Conservation (phyloP, 768 basidiomycete species). For the Mrakia hoshinonis region DNA sequence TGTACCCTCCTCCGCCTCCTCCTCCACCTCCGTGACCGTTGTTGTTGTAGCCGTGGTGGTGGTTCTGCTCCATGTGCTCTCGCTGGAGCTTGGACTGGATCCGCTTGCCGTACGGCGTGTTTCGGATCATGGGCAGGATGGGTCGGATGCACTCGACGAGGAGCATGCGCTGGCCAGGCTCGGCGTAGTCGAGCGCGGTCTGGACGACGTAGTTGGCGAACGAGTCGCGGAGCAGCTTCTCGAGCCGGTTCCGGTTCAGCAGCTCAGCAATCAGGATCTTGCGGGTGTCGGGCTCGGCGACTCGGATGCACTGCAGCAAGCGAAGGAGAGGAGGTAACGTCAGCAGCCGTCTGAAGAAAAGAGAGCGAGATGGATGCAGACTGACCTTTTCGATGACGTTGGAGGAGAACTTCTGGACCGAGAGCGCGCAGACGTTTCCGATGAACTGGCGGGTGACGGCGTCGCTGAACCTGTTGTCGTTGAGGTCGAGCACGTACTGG, state of each 20-base stretch:
- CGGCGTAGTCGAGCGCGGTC: slow-evolving; percentile 95
- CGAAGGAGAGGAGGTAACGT: background rate
- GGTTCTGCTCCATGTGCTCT: slow-evolving; percentile 61
- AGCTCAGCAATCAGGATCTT: slow-evolving; percentile 93
- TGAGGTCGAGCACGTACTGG: slow-evolving; percentile 96
- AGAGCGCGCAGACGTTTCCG: slow-evolving; percentile 93
- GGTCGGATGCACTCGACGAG: slow-evolving; percentile 96
- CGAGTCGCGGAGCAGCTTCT: slow-evolving; percentile 91
- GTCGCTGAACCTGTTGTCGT: slow-evolving; percentile 97
- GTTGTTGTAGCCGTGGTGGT: slow-evolving; percentile 31
- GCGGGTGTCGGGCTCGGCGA: slow-evolving; percentile 88
- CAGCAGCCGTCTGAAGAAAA: no score
- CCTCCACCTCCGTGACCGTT: slow-evolving; percentile 29
- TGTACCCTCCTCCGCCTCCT: slow-evolving; percentile 25
- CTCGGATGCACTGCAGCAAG: slow-evolving; percentile 59
- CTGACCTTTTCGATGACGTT: slow-evolving; percentile 93
- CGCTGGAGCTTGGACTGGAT: slow-evolving; percentile 98
- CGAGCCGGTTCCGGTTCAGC: slow-evolving; percentile 83
- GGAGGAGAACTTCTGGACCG: slow-evolving; percentile 98
- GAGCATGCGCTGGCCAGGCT: slow-evolving; percentile 74
- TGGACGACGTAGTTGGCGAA: slow-evolving; percentile 95
- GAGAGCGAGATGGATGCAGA: background rate
- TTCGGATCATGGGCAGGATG: slow-evolving; percentile 94
- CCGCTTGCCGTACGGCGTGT: slow-evolving; percentile 98
- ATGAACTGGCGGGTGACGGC: slow-evolving; percentile 94